A percentile compares a stretch with the other conserved stretches of the same genome.
phyloP scores from a whole-genome alignment of 257 asterid genomes.

The Capsicum rhomboideum region DNA sequence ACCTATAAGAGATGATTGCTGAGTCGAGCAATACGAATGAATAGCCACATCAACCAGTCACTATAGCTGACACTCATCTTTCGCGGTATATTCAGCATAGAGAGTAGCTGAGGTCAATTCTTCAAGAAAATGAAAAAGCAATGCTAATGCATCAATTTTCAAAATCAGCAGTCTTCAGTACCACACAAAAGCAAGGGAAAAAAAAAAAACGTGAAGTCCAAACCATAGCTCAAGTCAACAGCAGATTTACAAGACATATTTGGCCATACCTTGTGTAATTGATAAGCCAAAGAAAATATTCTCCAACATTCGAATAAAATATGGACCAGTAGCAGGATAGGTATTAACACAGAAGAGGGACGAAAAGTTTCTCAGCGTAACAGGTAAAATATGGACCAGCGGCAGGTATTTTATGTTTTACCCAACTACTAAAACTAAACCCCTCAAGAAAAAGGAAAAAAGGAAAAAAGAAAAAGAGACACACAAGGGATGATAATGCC shows the following conservation, averaged over 20 bases:
- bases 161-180: background rate
- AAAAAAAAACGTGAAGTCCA: background rate
- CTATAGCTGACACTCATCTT: background rate
- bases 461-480: too few species aligned
- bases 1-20: background rate
- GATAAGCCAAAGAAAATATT: background rate
- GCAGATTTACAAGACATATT: background rate
- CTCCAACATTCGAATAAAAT: background rate
- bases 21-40: background rate
- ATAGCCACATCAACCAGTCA: background rate
- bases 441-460: background rate
- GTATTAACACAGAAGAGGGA: background rate
- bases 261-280: background rate
- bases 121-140: background rate
- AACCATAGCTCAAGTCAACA: background rate
- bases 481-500: background rate
- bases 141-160: background rate
- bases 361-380: background rate
- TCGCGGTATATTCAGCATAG: background rate
- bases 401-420: background rate
- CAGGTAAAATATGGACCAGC: background rate
- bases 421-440: background rate
- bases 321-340: background rate
- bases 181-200: background rate
- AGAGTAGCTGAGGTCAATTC: background rate